A percentile compares a stretch with the other conserved stretches of the same genome.
These are phyloP conservation scores for Fusarium tuaranense DNA, from an alignment of 2,329 filamentous ascomycete species.

Conservation along the genomic window DNA sequence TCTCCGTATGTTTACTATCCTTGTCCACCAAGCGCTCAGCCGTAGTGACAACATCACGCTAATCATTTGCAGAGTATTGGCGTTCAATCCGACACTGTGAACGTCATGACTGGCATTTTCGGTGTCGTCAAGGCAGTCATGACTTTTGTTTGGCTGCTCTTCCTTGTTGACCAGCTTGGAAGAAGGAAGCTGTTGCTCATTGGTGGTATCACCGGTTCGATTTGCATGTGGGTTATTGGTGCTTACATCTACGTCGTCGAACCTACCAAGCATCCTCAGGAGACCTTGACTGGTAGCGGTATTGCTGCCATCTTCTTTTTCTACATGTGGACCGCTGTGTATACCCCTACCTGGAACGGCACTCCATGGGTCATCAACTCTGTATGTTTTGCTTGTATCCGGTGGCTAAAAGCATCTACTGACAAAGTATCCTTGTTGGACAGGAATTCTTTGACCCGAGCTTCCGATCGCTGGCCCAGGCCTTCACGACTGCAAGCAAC, in stretches of 20 bases:
- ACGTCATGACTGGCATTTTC: slow-evolving; percentile 73
- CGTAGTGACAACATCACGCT: neutral
- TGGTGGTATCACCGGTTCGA: slow-evolving; percentile 67
- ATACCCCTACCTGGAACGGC: slow-evolving; percentile 70
- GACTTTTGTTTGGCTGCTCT: slow-evolving; percentile 73
- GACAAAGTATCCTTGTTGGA: neutral
- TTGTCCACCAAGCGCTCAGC: neutral
- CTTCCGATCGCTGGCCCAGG: slow-evolving; percentile 62
- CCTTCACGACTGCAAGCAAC: slow-evolving; percentile 67
- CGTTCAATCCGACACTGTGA: slow-evolving; percentile 34
- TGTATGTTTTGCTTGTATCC: neutral
- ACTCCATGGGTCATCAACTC: slow-evolving; percentile 72
- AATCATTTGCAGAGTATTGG: slow-evolving; percentile 24
- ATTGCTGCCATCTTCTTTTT: slow-evolving; percentile 74
- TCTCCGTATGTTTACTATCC: slow-evolving; percentile 17
- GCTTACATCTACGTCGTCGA: slow-evolving; percentile 63
- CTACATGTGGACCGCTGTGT: slow-evolving; percentile 69
- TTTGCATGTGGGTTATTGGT: slow-evolving; percentile 72
- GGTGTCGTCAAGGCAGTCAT: slow-evolving; percentile 74
- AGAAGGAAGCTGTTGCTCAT: slow-evolving; percentile 65
- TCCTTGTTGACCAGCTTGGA: slow-evolving; percentile 69
- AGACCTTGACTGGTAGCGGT: slow-evolving; percentile 56
- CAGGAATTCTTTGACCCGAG: slow-evolving; percentile 68
- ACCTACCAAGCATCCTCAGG: slow-evolving; percentile 45
- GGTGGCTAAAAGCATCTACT: neutral